Evolutionary conservation across 1,139 yeast genomes (phyloP), one percentile per base, ranked within the genome.

Genomic region (Yamadazyma sp.): DNA sequence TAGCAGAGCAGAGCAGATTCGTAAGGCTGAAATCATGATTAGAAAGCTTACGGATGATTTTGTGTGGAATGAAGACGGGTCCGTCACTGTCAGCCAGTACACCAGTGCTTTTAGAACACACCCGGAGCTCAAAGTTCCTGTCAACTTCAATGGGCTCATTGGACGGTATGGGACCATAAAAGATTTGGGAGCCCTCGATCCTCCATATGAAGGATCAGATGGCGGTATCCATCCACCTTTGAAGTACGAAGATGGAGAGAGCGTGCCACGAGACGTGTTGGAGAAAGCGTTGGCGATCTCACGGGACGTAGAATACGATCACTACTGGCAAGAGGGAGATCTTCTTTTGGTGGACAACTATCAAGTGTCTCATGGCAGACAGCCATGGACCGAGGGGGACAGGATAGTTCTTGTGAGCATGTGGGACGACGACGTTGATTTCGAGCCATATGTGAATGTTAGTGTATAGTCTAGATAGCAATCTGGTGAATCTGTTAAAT

Each of bases 241-340:
- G 4, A 23, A 17, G 6, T 38, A 25, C n/a, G 41, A 31, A 8
- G 23, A 34, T 30, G 41, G 31, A n/a, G 37, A 38, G 7, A 32
- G 25, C 17, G 32, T 42, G n/a, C 41, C 44, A 6, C 29, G 32
- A 17, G 44, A 40, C 5, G 37, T 29, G 9, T 29, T 61, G 18
- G 59, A 56, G 22, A 38, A 34, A 7, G 37, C 48, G 7, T 42
- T 55, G 10, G 43, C 57, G 25, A 38, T 43, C 4, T 51, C 59
- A 2, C 33, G 42, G 2, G 47, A 47, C 4, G 29, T 48, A 10
- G 47, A 47, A 14, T 55, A 47, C 29, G 38, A 44, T 2, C 66
- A 61, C 34, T 33, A 40, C 11, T 61, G 62, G 59, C 40, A 49
- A 26, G 51, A 51, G 31, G 64, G 64, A 4, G 67, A 61, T 44